These are phyloP conservation scores for Triangularia setosa DNA, from an alignment of 2,329 filamentous ascomycete genomes.

Conservation along the genomic window DNA sequence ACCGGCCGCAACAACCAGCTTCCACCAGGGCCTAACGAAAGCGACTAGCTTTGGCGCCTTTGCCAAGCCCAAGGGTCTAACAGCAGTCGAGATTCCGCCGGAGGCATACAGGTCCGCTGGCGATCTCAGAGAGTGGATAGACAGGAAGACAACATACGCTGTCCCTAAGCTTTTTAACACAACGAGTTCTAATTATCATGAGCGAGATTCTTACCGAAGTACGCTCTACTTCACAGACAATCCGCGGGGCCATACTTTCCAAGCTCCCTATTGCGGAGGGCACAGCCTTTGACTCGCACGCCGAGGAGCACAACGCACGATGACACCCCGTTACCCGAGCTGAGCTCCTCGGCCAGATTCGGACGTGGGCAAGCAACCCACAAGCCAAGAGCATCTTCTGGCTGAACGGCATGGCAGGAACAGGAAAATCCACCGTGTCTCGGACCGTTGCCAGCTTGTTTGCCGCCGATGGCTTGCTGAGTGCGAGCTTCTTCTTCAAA, in stretches of 20 bases:
- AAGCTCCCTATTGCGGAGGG: not conserved
- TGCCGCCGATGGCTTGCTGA: conserved; percentile 22
- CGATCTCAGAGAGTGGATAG: too few species aligned
- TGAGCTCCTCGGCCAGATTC: conserved; percentile 31
- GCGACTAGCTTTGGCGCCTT: too few species aligned
- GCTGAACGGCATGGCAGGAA: conserved; percentile 38
- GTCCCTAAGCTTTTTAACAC: too few species aligned
- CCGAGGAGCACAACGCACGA: conserved; percentile 31
- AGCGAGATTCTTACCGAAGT: not conserved
- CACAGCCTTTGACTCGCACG: conserved; percentile 34
- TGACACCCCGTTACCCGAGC: conserved; percentile 32
- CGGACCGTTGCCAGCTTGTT: conserved; percentile 30
- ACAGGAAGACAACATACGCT: too few species aligned
- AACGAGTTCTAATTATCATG: not conserved
- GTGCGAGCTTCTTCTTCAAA: conserved; percentile 44
- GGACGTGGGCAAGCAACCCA: conserved; percentile 28
- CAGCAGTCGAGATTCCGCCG: too few species aligned
- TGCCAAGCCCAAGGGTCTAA: too few species aligned
- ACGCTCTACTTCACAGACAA: not conserved
- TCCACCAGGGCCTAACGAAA: too few species aligned
- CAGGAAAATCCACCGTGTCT: conserved; percentile 39
- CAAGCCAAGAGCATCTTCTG: conserved; percentile 31
- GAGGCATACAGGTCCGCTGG: too few species aligned
- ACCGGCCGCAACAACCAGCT: too few species aligned
- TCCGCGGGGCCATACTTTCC: not conserved